Base-by-base conservation (phyloP, 805 yeast species). In the Ogataea paraovalis region DNA sequence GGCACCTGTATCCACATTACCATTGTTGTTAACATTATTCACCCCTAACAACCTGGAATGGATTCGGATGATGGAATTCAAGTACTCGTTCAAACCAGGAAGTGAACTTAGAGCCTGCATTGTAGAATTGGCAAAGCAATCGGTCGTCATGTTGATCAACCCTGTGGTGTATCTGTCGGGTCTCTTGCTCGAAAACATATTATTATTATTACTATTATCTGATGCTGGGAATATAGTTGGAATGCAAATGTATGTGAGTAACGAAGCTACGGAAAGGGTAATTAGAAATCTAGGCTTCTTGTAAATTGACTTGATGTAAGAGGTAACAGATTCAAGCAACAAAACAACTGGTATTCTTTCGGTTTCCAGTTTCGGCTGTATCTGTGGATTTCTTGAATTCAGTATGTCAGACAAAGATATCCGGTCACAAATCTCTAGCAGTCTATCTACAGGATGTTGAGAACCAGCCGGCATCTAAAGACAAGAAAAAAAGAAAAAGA, bases 61-160 rank as follows among this genome's bases (percentile, higher is more conserved):
- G 13, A 58, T 42, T 12, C 57, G 54, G 34, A 71, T 64, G 46
- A 76, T 64, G 27, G 61, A 57, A 48, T 72, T 81, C 50, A 86
- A 62, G 56, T 87, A 86, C 3, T 66, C 69, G 33, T 83, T 78
- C 42, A 87, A 59, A 0, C 76, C 75, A 0, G 87, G 83, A 16
- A 84, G 61, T 0, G 89, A 68, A 16, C 83, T 77, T 46, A 86
- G 73, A 0, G 91, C 94, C 64, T 92, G 99, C 18, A 94, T 60
- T 1, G 91, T 82, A 7, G 95, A 79, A 60, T 94, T 92, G 51
- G 96, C 96, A 69, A 88, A 92, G 65, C 99, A 92, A 63, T 90
- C 97, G 54, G 88, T 87, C 50, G 91, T 78, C 53, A 83, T 73
- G 64, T 92, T 94, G 55, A 83, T 74, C 40, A 92, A 70, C 2